These are phyloP conservation scores for Cladosporium sp. DNA, from an alignment of 2,329 filamentous ascomycete genomes.

Conservation along the genomic window DNA sequence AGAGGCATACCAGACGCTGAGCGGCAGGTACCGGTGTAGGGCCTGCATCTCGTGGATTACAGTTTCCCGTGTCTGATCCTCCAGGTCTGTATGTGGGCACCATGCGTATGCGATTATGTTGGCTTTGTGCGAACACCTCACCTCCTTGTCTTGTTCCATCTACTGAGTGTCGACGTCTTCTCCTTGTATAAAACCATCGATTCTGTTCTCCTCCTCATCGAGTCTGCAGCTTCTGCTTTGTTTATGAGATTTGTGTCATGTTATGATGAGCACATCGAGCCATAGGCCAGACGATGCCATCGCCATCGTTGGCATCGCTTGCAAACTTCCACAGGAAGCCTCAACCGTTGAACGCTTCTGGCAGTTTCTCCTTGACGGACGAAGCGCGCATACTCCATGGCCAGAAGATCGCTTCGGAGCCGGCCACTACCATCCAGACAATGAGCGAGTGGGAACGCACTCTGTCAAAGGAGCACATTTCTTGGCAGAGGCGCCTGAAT, in stretches of 20 bases:
- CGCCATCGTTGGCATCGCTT: slow-evolving; percentile 20
- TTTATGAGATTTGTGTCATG: not conserved
- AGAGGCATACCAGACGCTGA: not conserved
- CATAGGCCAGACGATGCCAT: not conserved
- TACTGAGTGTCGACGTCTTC: not conserved
- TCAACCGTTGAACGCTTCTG: not conserved
- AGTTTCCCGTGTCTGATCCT: not conserved
- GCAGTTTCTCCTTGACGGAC: not conserved
- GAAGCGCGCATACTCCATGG: slow-evolving; percentile 1
- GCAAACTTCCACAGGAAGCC: slow-evolving; percentile 13
- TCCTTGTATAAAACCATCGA: not conserved
- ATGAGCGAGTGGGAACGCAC: slow-evolving; percentile 1
- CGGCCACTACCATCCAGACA: slow-evolving; percentile 28
- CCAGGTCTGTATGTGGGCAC: not conserved
- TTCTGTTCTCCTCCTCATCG: not conserved
- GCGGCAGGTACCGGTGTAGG: not conserved
- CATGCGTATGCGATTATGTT: not conserved
- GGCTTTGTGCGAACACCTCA: not conserved
- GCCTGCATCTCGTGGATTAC: not conserved
- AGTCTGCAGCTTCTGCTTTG: not conserved
- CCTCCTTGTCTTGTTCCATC: not conserved
- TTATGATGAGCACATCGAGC: not conserved
- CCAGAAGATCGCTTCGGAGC: slow-evolving; percentile 27
- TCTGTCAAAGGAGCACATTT: slow-evolving; percentile 21
- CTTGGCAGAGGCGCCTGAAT: slow-evolving; percentile 27